Base-by-base conservation (phyloP, 371 early-diverging fungal species). In the Sporodiniella umbellata region DNA sequence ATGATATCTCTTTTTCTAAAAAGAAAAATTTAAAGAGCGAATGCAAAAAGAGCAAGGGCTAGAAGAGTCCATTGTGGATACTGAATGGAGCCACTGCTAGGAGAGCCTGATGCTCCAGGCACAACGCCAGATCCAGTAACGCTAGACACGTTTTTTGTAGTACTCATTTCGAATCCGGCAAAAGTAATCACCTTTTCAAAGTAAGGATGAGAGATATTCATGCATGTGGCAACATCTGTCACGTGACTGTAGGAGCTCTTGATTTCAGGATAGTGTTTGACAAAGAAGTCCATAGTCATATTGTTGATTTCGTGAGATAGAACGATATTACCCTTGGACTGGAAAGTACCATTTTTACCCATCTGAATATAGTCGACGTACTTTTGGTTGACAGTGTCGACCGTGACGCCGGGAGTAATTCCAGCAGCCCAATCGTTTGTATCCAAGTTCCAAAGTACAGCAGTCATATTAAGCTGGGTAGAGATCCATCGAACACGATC, bases 261-360 rank as follows among this genome's bases (percentile, higher is more conserved):
- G 66, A 80, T 77, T 0, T 54, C 67, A 42, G 78, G 72, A 43
- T 70, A 69, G 47, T 75, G 66, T 24, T 73, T 45, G 1, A 69
- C 24, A 15, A 71, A 68, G 58, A 75, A 71, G 18, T 58, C 63
- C 74, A 80, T 77, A 18, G 78, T 77, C 68, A 70, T 66, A 37
- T 77, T 75, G 51, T 75, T 75, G 49, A 80, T 70, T 63, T 80
- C 78, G 55, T 80, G 80, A 30, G 66, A 53, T 42, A 77, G 57
- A 40, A 71, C 72, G 56, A 71, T 68, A 57, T 66, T 75, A 51
- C 66, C 69, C 19, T 19, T 17, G 25, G 46, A 45, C 21, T 58
- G 46, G 37, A 62, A 61, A 10, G 60, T 66, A 39, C 76, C 76
- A 35, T 72, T 65, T 15, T 37, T 53, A 22, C 76, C 72, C 66